phyloP scores from a whole-genome alignment of 2,329 filamentous ascomycete species.

The Penicillium sp. region DNA sequence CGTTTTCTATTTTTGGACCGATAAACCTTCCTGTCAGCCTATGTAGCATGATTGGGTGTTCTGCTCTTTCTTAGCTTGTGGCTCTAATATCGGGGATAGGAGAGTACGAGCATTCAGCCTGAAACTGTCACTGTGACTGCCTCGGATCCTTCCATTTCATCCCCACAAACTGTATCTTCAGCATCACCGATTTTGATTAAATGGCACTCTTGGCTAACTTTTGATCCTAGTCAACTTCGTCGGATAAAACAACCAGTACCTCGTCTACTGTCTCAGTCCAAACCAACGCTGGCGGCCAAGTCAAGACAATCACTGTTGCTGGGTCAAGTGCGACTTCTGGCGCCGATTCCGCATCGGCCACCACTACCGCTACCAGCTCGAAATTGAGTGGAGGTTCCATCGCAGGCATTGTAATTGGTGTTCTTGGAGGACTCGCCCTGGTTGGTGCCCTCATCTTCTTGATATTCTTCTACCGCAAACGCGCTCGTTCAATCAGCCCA shows the following conservation, averaged over 20 bases:
- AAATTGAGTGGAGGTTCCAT: conserved; percentile 44
- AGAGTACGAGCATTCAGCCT: conserved; percentile 17
- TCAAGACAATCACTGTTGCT: conserved; percentile 33
- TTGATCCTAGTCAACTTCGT: conserved; percentile 13
- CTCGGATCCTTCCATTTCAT: not conserved
- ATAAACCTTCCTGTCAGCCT: not conserved
- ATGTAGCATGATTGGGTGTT: not conserved
- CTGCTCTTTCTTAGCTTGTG: conserved; percentile 13
- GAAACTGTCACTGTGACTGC: conserved; percentile 19
- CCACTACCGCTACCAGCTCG: conserved; percentile 18
- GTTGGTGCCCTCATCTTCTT: conserved; percentile 41
- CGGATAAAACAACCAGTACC: conserved; percentile 16
- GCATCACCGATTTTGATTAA: not conserved
- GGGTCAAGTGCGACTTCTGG: conserved; percentile 18
- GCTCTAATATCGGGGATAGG: conserved; percentile 23
- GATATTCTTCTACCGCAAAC: conserved; percentile 42
- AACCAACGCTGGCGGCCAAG: conserved; percentile 27
- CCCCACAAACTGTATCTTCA: conserved; percentile 14
- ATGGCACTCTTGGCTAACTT: conserved; percentile 8
- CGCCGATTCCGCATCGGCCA: conserved; percentile 18
- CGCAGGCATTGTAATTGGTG: conserved; percentile 47
- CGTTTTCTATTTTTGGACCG: not conserved
- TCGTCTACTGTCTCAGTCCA: conserved; percentile 19
- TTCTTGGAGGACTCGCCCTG: conserved; percentile 40
- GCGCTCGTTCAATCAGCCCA: conserved; percentile 31